Conservation (phyloP, 768 basidiomycete genomes). For the Imleria badia region DNA sequence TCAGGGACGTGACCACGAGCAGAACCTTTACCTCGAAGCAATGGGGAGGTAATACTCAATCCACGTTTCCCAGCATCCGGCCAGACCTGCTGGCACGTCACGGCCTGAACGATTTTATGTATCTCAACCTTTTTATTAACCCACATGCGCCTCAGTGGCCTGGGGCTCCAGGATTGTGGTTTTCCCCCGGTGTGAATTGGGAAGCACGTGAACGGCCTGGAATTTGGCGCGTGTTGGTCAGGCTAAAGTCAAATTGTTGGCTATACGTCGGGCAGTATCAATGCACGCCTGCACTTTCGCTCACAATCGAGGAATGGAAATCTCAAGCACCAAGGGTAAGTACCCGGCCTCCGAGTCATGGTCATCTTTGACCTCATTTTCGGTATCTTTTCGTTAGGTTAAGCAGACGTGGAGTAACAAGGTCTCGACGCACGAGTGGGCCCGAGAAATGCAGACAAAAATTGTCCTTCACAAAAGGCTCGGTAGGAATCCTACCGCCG, state of each 20-base stretch:
- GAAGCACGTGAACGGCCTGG: background rate
- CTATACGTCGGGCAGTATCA: constrained; percentile 21
- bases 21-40: constrained; percentile 14
- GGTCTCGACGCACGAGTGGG: constrained; percentile 13
- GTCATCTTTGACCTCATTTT: background rate
- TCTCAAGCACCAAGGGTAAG: constrained; percentile 15
- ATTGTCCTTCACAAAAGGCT: constrained; percentile 16
- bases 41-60: constrained; percentile 20
- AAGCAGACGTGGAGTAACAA: constrained; percentile 22
- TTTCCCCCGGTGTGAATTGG: background rate
- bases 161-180: constrained; percentile 19
- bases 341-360: background rate
- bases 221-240: constrained; percentile 8
- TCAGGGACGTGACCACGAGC: constrained; percentile 18
- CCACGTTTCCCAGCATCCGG: constrained; percentile 15
- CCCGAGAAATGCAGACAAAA: constrained; percentile 10
- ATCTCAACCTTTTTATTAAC: constrained; percentile 16
- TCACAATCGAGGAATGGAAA: constrained; percentile 17
- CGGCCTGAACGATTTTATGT: constrained; percentile 21
- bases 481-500: constrained; percentile 11
- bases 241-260: constrained; percentile 15
- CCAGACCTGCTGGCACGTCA: constrained; percentile 12
- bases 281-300: constrained; percentile 5
- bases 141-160: constrained; percentile 17
- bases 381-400: constrained; percentile 2